Base-by-base conservation (phyloP, 768 basidiomycete species). In the Mycena belliarum region DNA sequence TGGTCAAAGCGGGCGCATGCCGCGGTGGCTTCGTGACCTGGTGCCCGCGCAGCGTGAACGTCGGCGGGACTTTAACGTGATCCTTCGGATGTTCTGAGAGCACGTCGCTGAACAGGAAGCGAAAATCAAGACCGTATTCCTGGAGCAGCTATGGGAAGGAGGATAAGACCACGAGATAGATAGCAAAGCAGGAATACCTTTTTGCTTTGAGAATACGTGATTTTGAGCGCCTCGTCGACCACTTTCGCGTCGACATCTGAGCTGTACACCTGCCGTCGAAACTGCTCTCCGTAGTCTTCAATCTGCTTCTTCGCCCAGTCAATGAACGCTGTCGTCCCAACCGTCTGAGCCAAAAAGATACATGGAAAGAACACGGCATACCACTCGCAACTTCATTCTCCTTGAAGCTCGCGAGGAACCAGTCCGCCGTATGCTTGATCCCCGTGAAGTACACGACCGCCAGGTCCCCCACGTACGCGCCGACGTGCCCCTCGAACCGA, bases 371-470 rank as follows among this genome's bases (percentile, higher is more conserved):
- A 11, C 40, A 23, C 35, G 0, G 79, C 92, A 61, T 65, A 96
- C 96, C 83, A 56, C 93, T 95, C 0, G 96, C 89, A 60, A 92
- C 91, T 63, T 94, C 88, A 68, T 97, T 95, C 72, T 98, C 97
- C 71, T 89, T 91, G 74, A 97, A 99, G 55, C 93, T 95, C 1
- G 89, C 88, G 64, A 98, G 77, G 72, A 93, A 99, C 97, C 97
- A 99, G 73, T 99, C 96, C 15, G 93, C 93, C 1, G 95, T 97
- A 68, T 98, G 93, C 70, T 97, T 95, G 70, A 99, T 90, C 1
- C 92, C 87, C 0, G 95, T 97, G 66, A 98, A 98, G 56, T 88
- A 85, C 0, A 98, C 91, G 40, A 95, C 79, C 3, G 93, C 85
- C 32, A 98, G 77, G 67, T 98, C 93, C 32, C 85, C 88, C 46